Percentiles rank a stretch among this genome's conserved stretches.
These are phyloP conservation scores for Penicillium sp. DNA, from an alignment of 2,329 filamentous ascomycete species.

Conservation along the genomic window DNA sequence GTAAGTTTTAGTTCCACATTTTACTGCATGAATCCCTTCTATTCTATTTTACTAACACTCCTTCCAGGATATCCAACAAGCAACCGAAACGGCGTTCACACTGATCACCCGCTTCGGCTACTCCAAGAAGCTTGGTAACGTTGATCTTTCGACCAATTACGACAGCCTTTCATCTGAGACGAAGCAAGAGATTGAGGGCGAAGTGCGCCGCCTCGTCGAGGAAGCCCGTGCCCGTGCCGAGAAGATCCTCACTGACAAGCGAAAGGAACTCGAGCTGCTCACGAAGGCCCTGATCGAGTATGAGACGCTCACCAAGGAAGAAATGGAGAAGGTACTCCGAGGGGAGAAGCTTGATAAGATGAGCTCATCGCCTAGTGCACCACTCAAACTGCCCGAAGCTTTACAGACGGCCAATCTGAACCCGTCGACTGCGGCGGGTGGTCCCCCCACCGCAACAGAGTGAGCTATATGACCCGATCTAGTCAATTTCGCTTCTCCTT, in stretches of 20 bases:
- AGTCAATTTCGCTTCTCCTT: neutral
- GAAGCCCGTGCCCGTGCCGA: conserved; percentile 75
- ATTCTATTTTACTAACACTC: conserved; percentile 12
- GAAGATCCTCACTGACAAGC: conserved; percentile 69
- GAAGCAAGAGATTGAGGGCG: conserved; percentile 79
- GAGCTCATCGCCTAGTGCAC: conserved; percentile 50
- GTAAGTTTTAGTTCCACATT: conserved; percentile 51
- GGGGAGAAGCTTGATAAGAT: conserved; percentile 79
- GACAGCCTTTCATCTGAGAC: conserved; percentile 80
- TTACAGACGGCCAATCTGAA: conserved; percentile 33
- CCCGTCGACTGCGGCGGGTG: conserved; percentile 23
- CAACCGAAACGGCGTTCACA: conserved; percentile 77
- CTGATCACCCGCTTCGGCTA: conserved; percentile 92
- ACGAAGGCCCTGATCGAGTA: conserved; percentile 91
- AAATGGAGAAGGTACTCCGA: conserved; percentile 85
- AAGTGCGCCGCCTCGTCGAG: conserved; percentile 81
- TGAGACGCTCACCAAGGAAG: conserved; percentile 83
- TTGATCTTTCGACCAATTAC: conserved; percentile 82
- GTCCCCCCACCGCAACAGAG: conserved; percentile 23
- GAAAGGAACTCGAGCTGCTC: conserved; percentile 81
- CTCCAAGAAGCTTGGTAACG: conserved; percentile 81
- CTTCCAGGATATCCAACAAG: conserved; percentile 72
- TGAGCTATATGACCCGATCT: conserved; percentile 9
- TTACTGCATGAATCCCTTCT: neutral
- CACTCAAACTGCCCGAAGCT: conserved; percentile 67